These are phyloP conservation scores for Mitragyna speciosa DNA, from an alignment of 257 asterid species.

Conservation along the genomic window DNA sequence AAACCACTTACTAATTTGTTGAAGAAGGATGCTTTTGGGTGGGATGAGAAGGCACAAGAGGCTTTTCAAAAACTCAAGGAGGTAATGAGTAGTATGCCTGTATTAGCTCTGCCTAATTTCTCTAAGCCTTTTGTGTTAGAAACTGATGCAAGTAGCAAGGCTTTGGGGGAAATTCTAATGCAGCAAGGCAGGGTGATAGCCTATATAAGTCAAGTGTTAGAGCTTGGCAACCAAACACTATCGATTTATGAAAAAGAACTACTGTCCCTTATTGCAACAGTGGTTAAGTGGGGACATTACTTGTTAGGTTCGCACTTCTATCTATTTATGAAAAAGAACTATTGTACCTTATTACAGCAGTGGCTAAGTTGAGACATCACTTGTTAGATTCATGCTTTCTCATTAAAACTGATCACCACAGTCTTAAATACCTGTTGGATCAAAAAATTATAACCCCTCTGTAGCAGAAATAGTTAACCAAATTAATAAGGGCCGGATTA, in stretches of 20 bases:
- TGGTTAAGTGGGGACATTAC: no score
- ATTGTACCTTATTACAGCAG: background rate
- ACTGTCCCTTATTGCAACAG: no score
- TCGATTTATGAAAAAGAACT: no score
- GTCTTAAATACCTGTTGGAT: background rate
- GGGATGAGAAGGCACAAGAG: background rate
- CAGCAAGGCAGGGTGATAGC: background rate
- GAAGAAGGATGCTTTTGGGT: background rate
- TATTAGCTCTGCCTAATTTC: background rate
- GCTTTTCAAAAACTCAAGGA: background rate
- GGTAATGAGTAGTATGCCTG: background rate
- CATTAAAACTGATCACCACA: background rate
- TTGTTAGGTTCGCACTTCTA: no score
- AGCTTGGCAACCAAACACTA: background rate
- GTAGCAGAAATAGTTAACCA: background rate
- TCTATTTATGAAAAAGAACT: constrained; percentile 17
- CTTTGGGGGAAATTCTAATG: background rate
- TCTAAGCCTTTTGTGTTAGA: no score
- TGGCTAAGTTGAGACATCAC: background rate
- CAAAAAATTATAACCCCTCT: background rate
- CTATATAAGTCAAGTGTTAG: background rate
- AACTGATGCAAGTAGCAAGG: no score
- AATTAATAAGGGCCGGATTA: constrained; percentile 8
- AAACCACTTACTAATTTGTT: background rate
- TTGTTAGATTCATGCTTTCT: background rate